phyloP scores from a whole-genome alignment of 1,284 basidiomycete species.

The Chiua sp. region DNA sequence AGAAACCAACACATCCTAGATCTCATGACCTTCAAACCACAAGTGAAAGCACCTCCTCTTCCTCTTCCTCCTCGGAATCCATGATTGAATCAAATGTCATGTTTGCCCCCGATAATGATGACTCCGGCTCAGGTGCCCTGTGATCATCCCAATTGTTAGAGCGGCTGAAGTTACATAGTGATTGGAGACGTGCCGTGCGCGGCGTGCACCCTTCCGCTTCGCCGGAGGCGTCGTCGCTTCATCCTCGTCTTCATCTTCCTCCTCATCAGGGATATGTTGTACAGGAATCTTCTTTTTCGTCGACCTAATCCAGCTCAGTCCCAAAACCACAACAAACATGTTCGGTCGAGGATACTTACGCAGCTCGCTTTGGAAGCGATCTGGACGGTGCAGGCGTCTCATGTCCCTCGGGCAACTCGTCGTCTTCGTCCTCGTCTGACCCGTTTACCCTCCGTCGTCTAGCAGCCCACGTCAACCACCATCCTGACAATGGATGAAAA shows the following conservation, averaged over 20 bases:
- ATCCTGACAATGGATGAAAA: neutral
- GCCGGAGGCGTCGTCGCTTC: constrained; percentile 23
- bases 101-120: constrained; percentile 9
- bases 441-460: constrained; percentile 55
- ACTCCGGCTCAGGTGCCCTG: neutral
- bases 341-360: constrained; percentile 37
- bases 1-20: too few relatives aligned
- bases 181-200: constrained; percentile 13
- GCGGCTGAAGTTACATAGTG: neutral
- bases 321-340: neutral
- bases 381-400: constrained; percentile 43
- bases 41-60: constrained; percentile 44
- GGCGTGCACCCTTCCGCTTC: neutral
- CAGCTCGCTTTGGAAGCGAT: constrained; percentile 49
- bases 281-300: constrained; percentile 38
- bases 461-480: neutral
- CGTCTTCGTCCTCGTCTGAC: constrained; percentile 47
- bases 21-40: constrained; percentile 4
- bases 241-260: constrained; percentile 34
- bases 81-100: constrained; percentile 33
- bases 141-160: neutral
- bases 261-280: constrained; percentile 37
- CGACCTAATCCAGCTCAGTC: constrained; percentile 31
- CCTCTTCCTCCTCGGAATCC: constrained; percentile 33
- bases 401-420: constrained; percentile 30